Base-by-base conservation (phyloP, 371 early-diverging fungal species). In the Choanephora cucurbitarum region DNA sequence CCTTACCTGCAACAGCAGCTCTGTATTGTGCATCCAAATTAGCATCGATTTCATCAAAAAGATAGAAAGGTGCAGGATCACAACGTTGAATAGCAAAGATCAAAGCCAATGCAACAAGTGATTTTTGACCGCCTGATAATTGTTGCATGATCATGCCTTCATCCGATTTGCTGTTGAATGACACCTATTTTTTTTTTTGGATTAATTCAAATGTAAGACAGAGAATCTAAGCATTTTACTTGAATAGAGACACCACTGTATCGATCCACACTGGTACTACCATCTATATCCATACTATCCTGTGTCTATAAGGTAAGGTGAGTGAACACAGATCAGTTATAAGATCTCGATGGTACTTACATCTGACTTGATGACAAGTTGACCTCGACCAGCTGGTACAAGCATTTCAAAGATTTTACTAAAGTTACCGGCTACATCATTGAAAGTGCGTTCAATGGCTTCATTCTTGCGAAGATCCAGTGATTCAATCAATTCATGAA, bases 31-130 rank as follows among this genome's bases (percentile, higher is more conserved):
- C 93, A 77, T 99, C 99, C 31, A 99, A 77, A 55, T 98, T 99
- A 31, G 99, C 99, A 82, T 99, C 99, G 76, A 99, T 97, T 81
- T 99, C 99, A 82, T 99, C 99, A 87, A 99, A 98, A 58, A 99
- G 79, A 73, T 99, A 99, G 72, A 99, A 99, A 5, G 99, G 99
- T 39, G 99, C 97, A 17, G 98, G 98, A 62, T 99, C 99, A 70
- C 96, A 95, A 60, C 88, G 85, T 76, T 99, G 99, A 60, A 99
- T 98, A 4, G 99, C 94, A 77, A 99, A 98, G 45, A 99, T 98
- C 37, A 99, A 77, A 10, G 97, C 95, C 47, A 99, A 80, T 0
- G 99, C 99, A 6, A 99, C 96, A 39, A 99, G 83, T 24, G 98
- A 95, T 68, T 99, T 99, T 80, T 99, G 99, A 1, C 99, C 99